A percentile compares a stretch with the other conserved stretches of the same genome.
Conservation (phyloP, 371 early-diverging fungal species). For the Mortierella sp. region DNA sequence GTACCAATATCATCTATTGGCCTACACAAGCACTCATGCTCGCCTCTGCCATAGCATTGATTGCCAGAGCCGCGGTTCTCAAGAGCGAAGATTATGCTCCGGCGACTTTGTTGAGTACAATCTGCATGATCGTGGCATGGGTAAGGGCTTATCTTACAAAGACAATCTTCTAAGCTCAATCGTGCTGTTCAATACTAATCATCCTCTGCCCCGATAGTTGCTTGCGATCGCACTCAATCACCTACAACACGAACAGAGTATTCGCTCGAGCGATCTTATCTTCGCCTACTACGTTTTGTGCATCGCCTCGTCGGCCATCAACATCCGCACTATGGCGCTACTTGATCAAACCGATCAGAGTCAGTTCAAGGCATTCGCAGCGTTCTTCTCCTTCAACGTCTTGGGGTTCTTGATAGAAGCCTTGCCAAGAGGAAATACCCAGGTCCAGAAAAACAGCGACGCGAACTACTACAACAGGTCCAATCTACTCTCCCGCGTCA, state of each 20-base stretch:
- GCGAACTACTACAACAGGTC: constrained; percentile 36
- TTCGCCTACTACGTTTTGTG: constrained; percentile 33
- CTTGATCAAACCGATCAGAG: constrained; percentile 23
- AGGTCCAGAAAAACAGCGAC: constrained; percentile 27
- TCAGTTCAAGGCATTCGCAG: constrained; percentile 44
- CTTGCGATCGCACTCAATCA: constrained; percentile 29
- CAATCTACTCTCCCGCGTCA: constrained; percentile 37
- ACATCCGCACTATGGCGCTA: constrained; percentile 49
- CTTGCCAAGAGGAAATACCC: constrained; percentile 41
- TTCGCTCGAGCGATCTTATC: constrained; percentile 44
- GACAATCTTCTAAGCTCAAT: too few relatives aligned
- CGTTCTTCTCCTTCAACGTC: constrained; percentile 35
- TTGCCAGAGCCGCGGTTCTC: constrained; percentile 42
- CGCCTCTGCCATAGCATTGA: constrained; percentile 29
- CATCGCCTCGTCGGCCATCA: constrained; percentile 40
- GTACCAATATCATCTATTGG: constrained; percentile 52
- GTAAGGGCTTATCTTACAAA: constrained; percentile 18
- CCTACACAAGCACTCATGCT: constrained; percentile 48
- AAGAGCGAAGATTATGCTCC: constrained; percentile 30
- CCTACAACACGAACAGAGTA: constrained; percentile 37
- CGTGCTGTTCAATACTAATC: background rate
- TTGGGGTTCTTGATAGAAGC: constrained; percentile 42
- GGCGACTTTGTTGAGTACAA: constrained; percentile 47
- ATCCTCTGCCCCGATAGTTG: constrained; percentile 8
- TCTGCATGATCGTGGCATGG: constrained; percentile 44